Percentiles rank a stretch among this genome's conserved stretches.
phyloP scores from a whole-genome alignment of 345 rosid genomes.

The Draba incana region DNA sequence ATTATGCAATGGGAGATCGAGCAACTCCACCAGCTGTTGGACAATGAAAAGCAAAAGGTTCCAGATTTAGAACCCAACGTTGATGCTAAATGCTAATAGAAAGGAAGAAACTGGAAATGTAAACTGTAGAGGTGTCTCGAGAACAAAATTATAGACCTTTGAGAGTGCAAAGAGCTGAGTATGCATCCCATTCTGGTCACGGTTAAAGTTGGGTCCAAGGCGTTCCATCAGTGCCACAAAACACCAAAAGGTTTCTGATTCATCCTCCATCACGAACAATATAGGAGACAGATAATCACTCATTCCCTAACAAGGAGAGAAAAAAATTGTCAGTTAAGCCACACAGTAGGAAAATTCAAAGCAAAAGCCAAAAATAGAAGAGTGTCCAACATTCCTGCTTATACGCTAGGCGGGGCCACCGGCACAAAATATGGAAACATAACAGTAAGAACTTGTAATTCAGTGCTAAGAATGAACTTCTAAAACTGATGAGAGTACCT shows the following conservation, averaged over 20 bases:
- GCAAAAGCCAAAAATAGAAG: constrained; percentile 15
- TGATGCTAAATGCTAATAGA: constrained; percentile 8
- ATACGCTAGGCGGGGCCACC: neutral
- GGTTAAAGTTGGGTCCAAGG: constrained; percentile 98
- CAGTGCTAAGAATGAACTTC: constrained; percentile 6
- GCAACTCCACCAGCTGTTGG: constrained; percentile 86
- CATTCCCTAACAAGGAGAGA: constrained; percentile 74
- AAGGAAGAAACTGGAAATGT: neutral
- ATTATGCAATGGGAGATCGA: constrained; percentile 84
- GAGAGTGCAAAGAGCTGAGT: constrained; percentile 93
- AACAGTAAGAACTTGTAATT: constrained; percentile 21
- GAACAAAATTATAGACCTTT: constrained; percentile 59
- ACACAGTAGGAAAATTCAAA: constrained; percentile 5
- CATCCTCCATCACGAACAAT: constrained; percentile 84
- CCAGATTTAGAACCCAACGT: constrained; percentile 33
- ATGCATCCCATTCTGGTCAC: constrained; percentile 99
- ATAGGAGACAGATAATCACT: constrained; percentile 92
- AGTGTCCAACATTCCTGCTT: constrained; percentile 10
- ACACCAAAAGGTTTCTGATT: constrained; percentile 97
- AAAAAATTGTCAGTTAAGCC: constrained; percentile 1
- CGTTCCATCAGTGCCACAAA: constrained; percentile 92
- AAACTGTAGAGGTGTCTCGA: neutral
- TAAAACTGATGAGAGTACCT: constrained; percentile 54
- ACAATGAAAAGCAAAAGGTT: constrained; percentile 17
- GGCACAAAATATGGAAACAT: constrained; percentile 2